phyloP scores from a whole-genome alignment of 148 eudicot species.

The Camellia sinensis region DNA sequence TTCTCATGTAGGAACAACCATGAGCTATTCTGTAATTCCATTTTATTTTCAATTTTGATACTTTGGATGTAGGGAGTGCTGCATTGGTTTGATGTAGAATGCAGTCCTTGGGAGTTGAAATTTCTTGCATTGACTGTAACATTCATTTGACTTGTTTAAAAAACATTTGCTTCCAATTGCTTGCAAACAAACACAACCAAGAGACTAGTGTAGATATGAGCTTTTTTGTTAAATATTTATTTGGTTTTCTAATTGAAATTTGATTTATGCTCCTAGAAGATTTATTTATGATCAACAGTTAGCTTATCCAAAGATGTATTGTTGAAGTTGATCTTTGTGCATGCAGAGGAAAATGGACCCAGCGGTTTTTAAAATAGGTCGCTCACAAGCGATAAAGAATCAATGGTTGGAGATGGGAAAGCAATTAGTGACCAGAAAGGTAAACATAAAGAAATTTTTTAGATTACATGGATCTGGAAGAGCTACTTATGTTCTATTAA shows the following conservation, averaged over 20 bases:
- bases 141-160: background rate
- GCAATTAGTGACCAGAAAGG: slow-evolving; percentile 60
- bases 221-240: background rate
- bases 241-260: background rate
- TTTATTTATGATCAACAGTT: background rate
- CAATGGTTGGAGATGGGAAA: slow-evolving; percentile 81
- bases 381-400: slow-evolving; percentile 66
- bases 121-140: background rate
- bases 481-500: background rate
- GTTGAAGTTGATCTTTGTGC: slow-evolving; percentile 11
- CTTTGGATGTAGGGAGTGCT: background rate
- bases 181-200: background rate
- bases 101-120: background rate
- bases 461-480: background rate
- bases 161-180: background rate
- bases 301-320: background rate
- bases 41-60: background rate
- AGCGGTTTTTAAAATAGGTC: slow-evolving; percentile 56
- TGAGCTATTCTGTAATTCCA: background rate
- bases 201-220: background rate
- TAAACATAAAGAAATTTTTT: slow-evolving; percentile 13
- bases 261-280: background rate
- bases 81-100: background rate
- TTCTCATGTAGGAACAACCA: background rate
- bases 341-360: slow-evolving; percentile 73